A percentile compares a stretch with the other conserved stretches of the same genome.
phyloP scores from a whole-genome alignment of 768 basidiomycete genomes.

The Boletus tylopilopsis region DNA sequence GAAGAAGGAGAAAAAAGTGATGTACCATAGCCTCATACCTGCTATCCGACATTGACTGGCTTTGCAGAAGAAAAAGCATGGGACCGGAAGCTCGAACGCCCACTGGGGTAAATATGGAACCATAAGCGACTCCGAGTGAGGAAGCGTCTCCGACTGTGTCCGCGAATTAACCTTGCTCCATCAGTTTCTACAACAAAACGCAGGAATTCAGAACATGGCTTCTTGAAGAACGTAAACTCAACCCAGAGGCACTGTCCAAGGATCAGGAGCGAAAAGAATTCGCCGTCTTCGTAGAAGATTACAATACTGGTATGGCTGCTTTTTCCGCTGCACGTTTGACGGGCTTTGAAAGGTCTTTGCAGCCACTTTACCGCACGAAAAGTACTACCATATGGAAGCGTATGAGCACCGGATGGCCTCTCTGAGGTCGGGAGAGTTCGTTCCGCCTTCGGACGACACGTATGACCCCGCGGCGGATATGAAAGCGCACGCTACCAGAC shows the following conservation, averaged over 20 bases:
- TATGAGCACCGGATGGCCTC: constrained; percentile 85
- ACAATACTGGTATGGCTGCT: constrained; percentile 60
- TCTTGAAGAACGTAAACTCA: constrained; percentile 86
- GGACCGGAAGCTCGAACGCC: constrained; percentile 39
- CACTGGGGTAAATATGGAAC: constrained; percentile 93
- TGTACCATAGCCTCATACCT: constrained; percentile 3
- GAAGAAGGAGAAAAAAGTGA: constrained; percentile 70
- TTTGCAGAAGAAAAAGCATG: constrained; percentile 56
- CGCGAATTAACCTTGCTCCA: constrained; percentile 11
- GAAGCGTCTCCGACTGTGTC: constrained; percentile 1
- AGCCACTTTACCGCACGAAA: constrained; percentile 93
- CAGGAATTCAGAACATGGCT: constrained; percentile 92
- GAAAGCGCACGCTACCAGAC: constrained; percentile 65
- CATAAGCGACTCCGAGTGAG: constrained; percentile 82
- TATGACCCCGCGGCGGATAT: constrained; percentile 88
- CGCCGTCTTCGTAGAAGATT: constrained; percentile 76
- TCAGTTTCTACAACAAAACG: constrained; percentile 75
- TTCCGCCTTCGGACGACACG: constrained; percentile 63
- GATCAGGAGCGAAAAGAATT: constrained; percentile 88
- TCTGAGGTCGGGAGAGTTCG: constrained; percentile 76
- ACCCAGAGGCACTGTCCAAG: constrained; percentile 84
- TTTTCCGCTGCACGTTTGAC: not conserved
- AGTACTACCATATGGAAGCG: constrained; percentile 88
- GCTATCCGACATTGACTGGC: not conserved
- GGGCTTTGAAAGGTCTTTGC: not conserved